phyloP scores from a whole-genome alignment of 352 stramenopile species.

The Pythium aphanidermatum region DNA sequence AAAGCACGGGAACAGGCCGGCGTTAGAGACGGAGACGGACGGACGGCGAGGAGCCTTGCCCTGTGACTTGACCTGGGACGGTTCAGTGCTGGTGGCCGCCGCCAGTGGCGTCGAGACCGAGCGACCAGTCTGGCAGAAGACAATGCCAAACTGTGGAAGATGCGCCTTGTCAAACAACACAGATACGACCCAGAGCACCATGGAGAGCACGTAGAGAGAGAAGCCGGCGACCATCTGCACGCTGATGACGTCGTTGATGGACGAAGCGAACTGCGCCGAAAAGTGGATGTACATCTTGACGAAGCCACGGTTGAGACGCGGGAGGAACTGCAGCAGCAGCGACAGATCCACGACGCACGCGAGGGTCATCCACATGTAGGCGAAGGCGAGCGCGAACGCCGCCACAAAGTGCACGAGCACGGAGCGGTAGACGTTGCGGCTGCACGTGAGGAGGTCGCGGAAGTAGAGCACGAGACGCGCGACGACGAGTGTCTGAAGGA shows the following conservation, averaged over 20 bases:
- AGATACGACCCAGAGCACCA: constrained; percentile 2
- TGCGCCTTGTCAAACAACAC: background rate
- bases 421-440: background rate
- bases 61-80: no score
- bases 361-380: constrained; percentile 8
- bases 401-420: background rate
- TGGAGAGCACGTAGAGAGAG: background rate
- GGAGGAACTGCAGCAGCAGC: constrained; percentile 7
- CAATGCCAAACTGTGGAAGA: background rate
- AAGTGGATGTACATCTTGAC: constrained; percentile 11
- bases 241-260: constrained; percentile 1
- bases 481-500: constrained; percentile 6
- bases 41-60: background rate
- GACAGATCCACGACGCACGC: constrained; percentile 10
- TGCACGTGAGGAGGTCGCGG: background rate
- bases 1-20: background rate
- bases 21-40: background rate
- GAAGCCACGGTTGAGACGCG: constrained; percentile 12
- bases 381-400: background rate
- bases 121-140: constrained; percentile 1
- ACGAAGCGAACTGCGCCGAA: constrained; percentile 9
- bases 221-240: background rate
- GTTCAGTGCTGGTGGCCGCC: background rate
- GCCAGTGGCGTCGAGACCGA: background rate
- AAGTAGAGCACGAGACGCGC: background rate